Percentiles rank a stretch among this genome's conserved stretches.
Conservation (phyloP, 768 basidiomycete species). For the Saitozyma sp. region DNA sequence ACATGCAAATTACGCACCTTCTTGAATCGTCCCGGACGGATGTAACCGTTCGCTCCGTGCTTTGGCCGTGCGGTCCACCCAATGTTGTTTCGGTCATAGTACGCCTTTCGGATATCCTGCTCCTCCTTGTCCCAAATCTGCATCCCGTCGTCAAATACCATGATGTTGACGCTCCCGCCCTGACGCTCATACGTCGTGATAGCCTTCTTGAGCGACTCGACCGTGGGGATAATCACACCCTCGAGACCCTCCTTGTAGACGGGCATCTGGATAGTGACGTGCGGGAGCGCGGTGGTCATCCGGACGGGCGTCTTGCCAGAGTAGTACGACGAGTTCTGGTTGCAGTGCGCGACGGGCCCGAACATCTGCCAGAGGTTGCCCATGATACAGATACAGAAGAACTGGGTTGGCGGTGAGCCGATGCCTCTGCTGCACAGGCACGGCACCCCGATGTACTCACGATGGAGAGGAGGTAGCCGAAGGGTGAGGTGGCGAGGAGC, state of each 20-base stretch:
- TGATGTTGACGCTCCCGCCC: constrained; percentile 75
- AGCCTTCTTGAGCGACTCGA: constrained; percentile 75
- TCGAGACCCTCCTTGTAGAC: constrained; percentile 71
- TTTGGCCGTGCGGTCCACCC: constrained; percentile 80
- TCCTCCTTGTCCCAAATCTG: constrained; percentile 68
- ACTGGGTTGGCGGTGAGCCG: constrained; percentile 14
- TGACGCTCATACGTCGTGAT: constrained; percentile 84
- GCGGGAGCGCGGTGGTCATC: constrained; percentile 37
- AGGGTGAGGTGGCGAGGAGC: constrained; percentile 67
- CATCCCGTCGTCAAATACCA: constrained; percentile 70
- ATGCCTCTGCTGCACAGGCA: too few species aligned
- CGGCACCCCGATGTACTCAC: constrained; percentile 23
- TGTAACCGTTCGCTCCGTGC: constrained; percentile 70
- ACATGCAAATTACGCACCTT: constrained; percentile 55
- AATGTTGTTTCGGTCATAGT: constrained; percentile 70
- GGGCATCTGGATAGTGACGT: constrained; percentile 67
- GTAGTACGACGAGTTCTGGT: constrained; percentile 49
- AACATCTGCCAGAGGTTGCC: constrained; percentile 51
- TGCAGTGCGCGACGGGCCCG: constrained; percentile 50
- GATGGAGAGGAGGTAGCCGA: constrained; percentile 56
- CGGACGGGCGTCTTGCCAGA: constrained; percentile 44
- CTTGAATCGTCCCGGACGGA: constrained; percentile 86
- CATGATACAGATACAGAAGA: constrained; percentile 48
- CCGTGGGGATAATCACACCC: constrained; percentile 58
- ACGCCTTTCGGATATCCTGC: constrained; percentile 66